Evolutionary conservation across 441 rosid genomes (phyloP).

Genomic region (Syzygium malaccense): DNA sequence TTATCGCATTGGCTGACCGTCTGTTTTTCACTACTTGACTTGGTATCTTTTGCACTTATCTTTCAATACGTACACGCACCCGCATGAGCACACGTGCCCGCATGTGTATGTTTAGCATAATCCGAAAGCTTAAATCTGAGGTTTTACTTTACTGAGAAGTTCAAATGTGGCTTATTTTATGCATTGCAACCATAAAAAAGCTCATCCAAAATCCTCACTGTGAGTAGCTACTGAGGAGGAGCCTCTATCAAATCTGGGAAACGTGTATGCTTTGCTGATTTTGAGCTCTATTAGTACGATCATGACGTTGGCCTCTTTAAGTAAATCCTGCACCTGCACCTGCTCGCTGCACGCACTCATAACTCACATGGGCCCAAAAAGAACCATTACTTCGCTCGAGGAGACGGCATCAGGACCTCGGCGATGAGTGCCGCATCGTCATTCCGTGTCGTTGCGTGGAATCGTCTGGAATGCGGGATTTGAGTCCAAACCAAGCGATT

Average conservation of each 20-base stretch:
- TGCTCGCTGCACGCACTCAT: not conserved
- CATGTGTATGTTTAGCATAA: not conserved
- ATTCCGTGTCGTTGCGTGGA: too few relatives aligned
- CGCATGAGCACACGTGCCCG: rapidly evolving
- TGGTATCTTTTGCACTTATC: not conserved
- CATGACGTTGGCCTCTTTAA: not conserved
- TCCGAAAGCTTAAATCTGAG: not conserved
- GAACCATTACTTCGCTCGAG: not conserved
- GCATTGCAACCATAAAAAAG: not conserved
- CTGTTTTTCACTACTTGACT: too few relatives aligned
- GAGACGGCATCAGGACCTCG: not conserved
- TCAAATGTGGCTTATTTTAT: not conserved
- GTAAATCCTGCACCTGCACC: not conserved
- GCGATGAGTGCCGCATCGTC: not conserved
- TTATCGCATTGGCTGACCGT: not conserved
- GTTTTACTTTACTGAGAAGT: not conserved
- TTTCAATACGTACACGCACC: not conserved
- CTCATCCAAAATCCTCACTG: not conserved
- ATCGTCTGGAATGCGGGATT: not conserved
- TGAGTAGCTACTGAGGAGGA: not conserved
- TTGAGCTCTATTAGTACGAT: not conserved
- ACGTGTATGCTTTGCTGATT: not conserved
- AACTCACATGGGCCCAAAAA: not conserved
- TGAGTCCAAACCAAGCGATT: not conserved
- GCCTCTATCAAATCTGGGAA: not conserved